phyloP scores from a whole-genome alignment of 1,284 basidiomycete species.

The Entoloma clypeatum region DNA sequence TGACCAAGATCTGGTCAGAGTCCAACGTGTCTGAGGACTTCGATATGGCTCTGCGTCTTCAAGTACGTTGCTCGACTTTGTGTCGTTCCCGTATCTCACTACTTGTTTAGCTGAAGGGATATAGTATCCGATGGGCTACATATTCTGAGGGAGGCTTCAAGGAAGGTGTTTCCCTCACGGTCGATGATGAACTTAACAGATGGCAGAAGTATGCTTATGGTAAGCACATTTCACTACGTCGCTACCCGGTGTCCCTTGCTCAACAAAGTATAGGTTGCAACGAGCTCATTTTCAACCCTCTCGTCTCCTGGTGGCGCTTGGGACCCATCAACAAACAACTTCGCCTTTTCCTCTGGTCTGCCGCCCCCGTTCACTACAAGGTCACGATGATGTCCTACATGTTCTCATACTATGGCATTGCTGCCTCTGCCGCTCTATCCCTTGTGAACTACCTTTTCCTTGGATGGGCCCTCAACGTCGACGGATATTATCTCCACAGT shows the following conservation, averaged over 20 bases:
- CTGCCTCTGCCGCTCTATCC: constrained; percentile 61
- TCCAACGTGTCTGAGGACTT: constrained; percentile 86
- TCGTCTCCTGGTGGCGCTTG: constrained; percentile 65
- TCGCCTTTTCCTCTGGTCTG: constrained; percentile 72
- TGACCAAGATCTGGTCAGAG: constrained; percentile 78
- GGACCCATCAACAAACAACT: constrained; percentile 78
- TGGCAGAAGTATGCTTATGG: constrained; percentile 81
- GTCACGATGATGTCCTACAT: constrained; percentile 78
- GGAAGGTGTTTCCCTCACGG: constrained; percentile 80
- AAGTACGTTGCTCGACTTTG: no score
- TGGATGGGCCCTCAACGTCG: constrained; percentile 59
- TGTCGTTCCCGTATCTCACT: no score
- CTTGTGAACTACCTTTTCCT: constrained; percentile 71
- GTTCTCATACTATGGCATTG: constrained; percentile 85
- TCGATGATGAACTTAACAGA: constrained; percentile 76
- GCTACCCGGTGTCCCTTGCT: constrained; percentile 10
- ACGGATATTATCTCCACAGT: constrained; percentile 66
- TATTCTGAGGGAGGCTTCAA: constrained; percentile 80
- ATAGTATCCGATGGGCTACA: constrained; percentile 79
- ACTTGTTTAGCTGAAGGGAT: constrained; percentile 67
- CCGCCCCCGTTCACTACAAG: constrained; percentile 80
- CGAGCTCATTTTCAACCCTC: constrained; percentile 77
- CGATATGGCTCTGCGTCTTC: constrained; percentile 63
- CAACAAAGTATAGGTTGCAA: constrained; percentile 45
- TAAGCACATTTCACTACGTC: no score